Evolutionary conservation across 768 basidiomycete genomes (phyloP).

Genomic region (Suillus bovinus): DNA sequence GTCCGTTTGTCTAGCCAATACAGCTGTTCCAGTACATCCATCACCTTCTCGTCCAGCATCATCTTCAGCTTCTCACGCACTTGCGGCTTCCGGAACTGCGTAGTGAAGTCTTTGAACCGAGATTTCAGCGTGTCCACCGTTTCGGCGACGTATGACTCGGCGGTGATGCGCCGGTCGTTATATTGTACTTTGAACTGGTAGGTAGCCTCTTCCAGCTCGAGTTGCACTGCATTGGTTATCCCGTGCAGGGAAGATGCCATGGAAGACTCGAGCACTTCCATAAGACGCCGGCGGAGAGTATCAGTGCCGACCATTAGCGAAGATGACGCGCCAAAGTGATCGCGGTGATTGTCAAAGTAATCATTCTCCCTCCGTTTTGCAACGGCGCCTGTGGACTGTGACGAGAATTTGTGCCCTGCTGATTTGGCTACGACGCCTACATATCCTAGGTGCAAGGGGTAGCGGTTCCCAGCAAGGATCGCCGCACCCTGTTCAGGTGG

Average conservation of each 20-base stretch:
- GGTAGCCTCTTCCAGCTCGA: conserved; percentile 94
- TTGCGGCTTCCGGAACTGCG: conserved; percentile 85
- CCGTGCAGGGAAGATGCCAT: conserved; percentile 96
- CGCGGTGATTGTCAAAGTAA: conserved; percentile 64
- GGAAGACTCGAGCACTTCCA: conserved; percentile 96
- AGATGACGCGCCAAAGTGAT: conserved; percentile 59
- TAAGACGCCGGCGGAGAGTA: conserved; percentile 84
- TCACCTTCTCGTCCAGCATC: conserved; percentile 94
- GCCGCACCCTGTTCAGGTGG: conserved; percentile 74
- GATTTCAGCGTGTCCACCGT: conserved; percentile 92
- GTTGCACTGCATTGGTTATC: conserved; percentile 93
- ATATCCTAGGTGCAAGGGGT: conserved; percentile 97
- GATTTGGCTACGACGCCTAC: conserved; percentile 94
- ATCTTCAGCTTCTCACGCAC: conserved; percentile 68
- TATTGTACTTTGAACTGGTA: conserved; percentile 99
- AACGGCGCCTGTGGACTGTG: conserved; percentile 49
- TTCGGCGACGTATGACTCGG: conserved; percentile 98
- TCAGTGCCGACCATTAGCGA: conserved; percentile 89
- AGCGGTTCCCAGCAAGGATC: conserved; percentile 86
- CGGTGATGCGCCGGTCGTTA: conserved; percentile 92
- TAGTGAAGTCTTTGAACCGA: conserved; percentile 82
- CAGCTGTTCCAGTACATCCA: conserved; percentile 95
- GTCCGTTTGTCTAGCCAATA: conserved; percentile 95
- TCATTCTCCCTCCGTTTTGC: conserved; percentile 60
- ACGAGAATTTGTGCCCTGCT: conserved; percentile 52